A percentile compares a stretch with the other conserved stretches of the same genome.
These are phyloP conservation scores for Paraleonurus japonicus DNA, from an alignment of 257 asterid genomes.

Conservation along the genomic window DNA sequence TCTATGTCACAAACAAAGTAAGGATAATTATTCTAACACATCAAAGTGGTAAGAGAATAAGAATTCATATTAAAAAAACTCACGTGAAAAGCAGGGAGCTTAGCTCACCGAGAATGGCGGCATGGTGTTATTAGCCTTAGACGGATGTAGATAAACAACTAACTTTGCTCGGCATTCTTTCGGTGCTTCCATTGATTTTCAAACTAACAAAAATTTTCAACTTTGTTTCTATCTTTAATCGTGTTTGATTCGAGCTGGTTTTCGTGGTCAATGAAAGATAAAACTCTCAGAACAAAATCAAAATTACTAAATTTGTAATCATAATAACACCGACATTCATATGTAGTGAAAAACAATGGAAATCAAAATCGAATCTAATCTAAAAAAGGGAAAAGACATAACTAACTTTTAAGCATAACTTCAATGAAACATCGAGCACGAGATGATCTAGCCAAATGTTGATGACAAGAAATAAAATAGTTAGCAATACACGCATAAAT, in stretches of 20 bases:
- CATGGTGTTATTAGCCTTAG: constrained; percentile 46
- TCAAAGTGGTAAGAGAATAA: too few species aligned
- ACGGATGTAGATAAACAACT: constrained; percentile 62
- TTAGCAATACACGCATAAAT: background rate
- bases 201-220: background rate
- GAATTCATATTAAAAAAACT: background rate
- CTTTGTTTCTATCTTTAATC: background rate
- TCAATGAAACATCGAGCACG: background rate
- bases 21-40: background rate
- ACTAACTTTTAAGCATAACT: background rate
- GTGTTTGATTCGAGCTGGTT: background rate
- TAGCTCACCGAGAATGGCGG: constrained; percentile 60
- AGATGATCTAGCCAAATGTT: background rate
- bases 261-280: background rate
- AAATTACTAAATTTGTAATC: background rate
- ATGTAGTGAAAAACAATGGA: background rate
- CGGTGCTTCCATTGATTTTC: constrained; percentile 60
- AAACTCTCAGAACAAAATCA: constrained; percentile 7
- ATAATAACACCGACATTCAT: background rate
- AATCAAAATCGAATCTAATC: too few species aligned
- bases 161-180: constrained; percentile 51
- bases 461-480: too few species aligned
- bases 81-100: constrained; percentile 78
- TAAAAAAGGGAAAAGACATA: background rate
- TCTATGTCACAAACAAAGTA: background rate